Conservation (phyloP, 2,329 filamentous ascomycete genomes). For the Fragosphaeria purpurea region DNA sequence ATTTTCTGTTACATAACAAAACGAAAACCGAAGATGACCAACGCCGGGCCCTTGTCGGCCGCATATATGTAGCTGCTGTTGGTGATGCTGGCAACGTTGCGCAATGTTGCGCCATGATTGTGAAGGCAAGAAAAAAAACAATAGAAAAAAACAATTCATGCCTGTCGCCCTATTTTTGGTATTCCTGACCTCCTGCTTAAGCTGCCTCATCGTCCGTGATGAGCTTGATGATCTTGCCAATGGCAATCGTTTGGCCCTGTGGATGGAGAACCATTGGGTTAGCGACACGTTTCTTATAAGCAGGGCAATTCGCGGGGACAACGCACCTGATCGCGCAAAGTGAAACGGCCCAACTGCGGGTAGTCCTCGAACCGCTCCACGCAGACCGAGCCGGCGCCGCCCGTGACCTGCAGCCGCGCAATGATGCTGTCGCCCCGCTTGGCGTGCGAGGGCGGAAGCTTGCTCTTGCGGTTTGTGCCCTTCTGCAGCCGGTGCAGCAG, state of each 20-base stretch:
- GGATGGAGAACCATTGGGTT: too few species aligned
- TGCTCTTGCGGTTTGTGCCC: slow-evolving; percentile 86
- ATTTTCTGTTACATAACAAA: too few species aligned
- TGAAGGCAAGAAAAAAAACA: not conserved
- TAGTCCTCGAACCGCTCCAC: slow-evolving; percentile 95
- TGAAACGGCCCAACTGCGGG: slow-evolving; percentile 85
- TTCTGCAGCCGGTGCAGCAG: slow-evolving; percentile 93
- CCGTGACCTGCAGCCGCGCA: slow-evolving; percentile 77
- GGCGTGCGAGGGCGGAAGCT: slow-evolving; percentile 84
- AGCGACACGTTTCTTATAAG: too few species aligned
- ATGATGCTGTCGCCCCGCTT: slow-evolving; percentile 78
- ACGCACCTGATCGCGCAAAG: slow-evolving; percentile 72
- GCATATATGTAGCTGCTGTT: too few species aligned
- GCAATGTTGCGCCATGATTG: too few species aligned
- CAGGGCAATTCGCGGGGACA: too few species aligned
- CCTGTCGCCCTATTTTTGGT: too few species aligned
- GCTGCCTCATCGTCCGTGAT: slow-evolving; percentile 25
- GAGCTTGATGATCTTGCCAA: slow-evolving; percentile 97
- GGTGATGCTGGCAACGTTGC: too few species aligned
- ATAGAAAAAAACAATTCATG: not conserved
- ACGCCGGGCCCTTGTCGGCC: too few species aligned
- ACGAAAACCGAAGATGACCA: too few species aligned
- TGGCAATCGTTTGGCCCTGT: slow-evolving; percentile 96
- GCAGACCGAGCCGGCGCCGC: slow-evolving; percentile 77
- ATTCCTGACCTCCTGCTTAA: slow-evolving; percentile 9